phyloP scores from a whole-genome alignment of 2,329 filamentous ascomycete genomes.

The Sporothrix luriei region DNA sequence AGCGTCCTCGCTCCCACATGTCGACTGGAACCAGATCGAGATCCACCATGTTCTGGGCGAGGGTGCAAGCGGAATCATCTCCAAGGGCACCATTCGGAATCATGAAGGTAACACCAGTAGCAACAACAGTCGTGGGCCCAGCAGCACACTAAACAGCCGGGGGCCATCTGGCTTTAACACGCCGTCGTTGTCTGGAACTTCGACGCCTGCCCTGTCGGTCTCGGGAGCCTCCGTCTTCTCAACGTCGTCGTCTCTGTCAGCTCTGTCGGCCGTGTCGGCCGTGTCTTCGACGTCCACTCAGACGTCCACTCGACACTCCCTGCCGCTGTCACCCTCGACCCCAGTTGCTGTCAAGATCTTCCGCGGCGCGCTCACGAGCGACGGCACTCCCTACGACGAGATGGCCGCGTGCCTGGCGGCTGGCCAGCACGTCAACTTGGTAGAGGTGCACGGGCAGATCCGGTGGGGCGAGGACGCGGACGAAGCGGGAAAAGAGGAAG shows the following conservation, averaged over 20 bases:
- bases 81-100: conserved; percentile 40
- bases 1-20: conserved; percentile 41
- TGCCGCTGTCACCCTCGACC: not conserved
- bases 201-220: conserved; percentile 18
- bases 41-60: conserved; percentile 49
- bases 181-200: conserved; percentile 20
- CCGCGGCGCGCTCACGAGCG: conserved; percentile 51
- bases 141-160: conserved; percentile 18
- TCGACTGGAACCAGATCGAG: conserved; percentile 48
- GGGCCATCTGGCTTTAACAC: conserved; percentile 27
- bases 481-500: conserved; percentile 4
- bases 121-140: conserved; percentile 6
- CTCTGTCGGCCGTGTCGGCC: not conserved
- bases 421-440: conserved; percentile 51
- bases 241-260: not conserved
- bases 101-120: conserved; percentile 33
- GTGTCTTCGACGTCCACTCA: not conserved
- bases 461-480: conserved; percentile 30
- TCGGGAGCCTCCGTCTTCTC: conserved; percentile 25
- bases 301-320: not conserved
- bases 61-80: conserved; percentile 53
- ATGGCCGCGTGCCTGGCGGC: conserved; percentile 52
- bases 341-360: conserved; percentile 54
- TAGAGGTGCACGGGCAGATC: conserved; percentile 50
- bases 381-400: conserved; percentile 54